A percentile compares a stretch with the other conserved stretches of the same genome.
phyloP scores from a whole-genome alignment of 768 basidiomycete species.

The Lenzites betulinus region DNA sequence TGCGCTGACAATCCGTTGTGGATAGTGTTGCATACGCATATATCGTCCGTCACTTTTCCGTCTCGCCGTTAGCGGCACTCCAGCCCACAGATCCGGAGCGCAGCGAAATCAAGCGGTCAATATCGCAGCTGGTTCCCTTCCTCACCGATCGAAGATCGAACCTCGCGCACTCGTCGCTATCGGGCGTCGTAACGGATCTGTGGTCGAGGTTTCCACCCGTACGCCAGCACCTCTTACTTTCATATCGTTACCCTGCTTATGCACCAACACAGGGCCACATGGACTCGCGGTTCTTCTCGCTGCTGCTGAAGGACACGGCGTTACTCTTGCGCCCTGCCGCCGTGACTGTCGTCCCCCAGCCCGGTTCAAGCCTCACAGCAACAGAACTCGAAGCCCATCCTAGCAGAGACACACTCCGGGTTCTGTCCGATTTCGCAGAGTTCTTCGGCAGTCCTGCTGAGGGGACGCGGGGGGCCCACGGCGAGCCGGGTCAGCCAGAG shows the following conservation, averaged over 20 bases:
- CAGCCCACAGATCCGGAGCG: conserved; percentile 44
- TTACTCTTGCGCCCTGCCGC: conserved; percentile 51
- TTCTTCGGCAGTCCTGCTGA: conserved; percentile 37
- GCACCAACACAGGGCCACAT: conserved; percentile 32
- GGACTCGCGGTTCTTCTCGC: conserved; percentile 44
- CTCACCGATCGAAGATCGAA: conserved; percentile 60
- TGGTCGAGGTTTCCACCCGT: conserved; percentile 68
- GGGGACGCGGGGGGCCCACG: not conserved
- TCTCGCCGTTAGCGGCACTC: conserved; percentile 55
- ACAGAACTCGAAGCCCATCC: conserved; percentile 40
- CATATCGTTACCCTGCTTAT: not conserved
- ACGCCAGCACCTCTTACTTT: conserved; percentile 18
- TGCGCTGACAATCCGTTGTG: not conserved
- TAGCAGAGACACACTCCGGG: conserved; percentile 43
- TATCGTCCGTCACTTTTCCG: conserved; percentile 59
- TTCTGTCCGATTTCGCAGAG: conserved; percentile 55
- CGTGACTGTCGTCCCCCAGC: conserved; percentile 28
- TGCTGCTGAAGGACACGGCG: conserved; percentile 59
- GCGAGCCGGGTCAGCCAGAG: conserved; percentile 15
- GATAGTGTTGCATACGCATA: conserved; percentile 70
- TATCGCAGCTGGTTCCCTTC: conserved; percentile 65
- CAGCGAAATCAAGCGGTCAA: conserved; percentile 46
- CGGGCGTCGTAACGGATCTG: conserved; percentile 57
- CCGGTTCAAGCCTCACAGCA: conserved; percentile 2
- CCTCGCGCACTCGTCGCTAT: conserved; percentile 51